Conservation (phyloP, 768 basidiomycete genomes). For the Pleurotus platypus region DNA sequence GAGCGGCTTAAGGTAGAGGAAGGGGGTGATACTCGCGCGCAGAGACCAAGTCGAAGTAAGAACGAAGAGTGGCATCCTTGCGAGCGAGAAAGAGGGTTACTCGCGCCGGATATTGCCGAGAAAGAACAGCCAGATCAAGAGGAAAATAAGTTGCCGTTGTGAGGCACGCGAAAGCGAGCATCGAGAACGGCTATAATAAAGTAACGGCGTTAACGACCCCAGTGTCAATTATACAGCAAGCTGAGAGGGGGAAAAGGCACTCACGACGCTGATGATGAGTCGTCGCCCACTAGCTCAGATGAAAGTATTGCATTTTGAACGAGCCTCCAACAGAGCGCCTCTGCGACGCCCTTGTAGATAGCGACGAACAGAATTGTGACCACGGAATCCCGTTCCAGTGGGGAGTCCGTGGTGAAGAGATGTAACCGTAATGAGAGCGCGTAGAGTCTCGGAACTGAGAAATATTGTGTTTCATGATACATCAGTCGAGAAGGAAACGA, state of each 20-base stretch:
- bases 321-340: conserved; percentile 75
- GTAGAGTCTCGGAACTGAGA: conserved; percentile 48
- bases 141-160: conserved; percentile 77
- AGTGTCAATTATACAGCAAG: neutral
- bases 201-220: neutral
- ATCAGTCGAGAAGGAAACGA: too few relatives aligned
- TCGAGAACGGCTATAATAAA: conserved; percentile 53
- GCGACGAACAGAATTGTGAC: conserved; percentile 70
- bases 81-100: conserved; percentile 53
- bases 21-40: too few relatives aligned
- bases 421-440: conserved; percentile 73
- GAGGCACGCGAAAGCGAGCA: conserved; percentile 58
- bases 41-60: conserved; percentile 74
- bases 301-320: conserved; percentile 75
- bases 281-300: conserved; percentile 91
- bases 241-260: conserved; percentile 21
- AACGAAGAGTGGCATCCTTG: conserved; percentile 75
- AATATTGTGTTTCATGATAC: conserved; percentile 28
- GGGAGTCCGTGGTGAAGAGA: conserved; percentile 74
- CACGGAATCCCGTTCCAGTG: conserved; percentile 74
- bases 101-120: conserved; percentile 57
- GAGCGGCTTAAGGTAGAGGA: too few relatives aligned
- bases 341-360: conserved; percentile 75
- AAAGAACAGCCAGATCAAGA: conserved; percentile 77
- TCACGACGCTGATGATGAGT: conserved; percentile 65